Evolutionary conservation across 768 basidiomycete genomes (phyloP).

Genomic region (Tulasnella sp.): DNA sequence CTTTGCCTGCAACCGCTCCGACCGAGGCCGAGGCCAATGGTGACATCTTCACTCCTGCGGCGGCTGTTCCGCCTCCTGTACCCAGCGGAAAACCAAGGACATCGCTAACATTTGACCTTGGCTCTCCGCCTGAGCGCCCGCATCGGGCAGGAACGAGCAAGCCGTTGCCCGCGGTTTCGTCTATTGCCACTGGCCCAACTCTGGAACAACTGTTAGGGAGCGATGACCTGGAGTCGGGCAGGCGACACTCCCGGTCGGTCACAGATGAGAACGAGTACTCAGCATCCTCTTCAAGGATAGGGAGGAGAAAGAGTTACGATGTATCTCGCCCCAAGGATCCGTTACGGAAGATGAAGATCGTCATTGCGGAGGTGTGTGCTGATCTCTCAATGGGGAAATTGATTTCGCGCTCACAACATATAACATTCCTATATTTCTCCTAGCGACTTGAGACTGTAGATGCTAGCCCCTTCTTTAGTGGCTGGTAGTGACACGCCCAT

Average conservation of each 20-base stretch:
- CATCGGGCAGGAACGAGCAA: background rate
- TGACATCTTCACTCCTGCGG: background rate
- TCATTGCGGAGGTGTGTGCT: conserved; percentile 57
- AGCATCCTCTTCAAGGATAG: too few relatives aligned
- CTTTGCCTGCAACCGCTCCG: background rate
- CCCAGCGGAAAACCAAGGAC: background rate
- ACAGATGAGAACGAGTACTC: background rate
- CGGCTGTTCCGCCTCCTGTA: background rate
- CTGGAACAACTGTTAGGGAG: conserved; percentile 3
- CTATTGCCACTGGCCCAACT: background rate
- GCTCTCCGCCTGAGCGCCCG: background rate
- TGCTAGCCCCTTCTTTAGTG: conserved; percentile 56
- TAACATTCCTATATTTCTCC: background rate
- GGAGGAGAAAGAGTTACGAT: too few relatives aligned
- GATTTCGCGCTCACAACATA: too few relatives aligned
- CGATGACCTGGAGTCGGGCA: conserved; percentile 4
- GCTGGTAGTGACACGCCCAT: conserved; percentile 59
- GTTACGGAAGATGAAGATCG: conserved; percentile 38
- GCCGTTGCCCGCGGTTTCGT: background rate
- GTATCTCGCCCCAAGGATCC: background rate
- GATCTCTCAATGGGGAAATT: background rate
- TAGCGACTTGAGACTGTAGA: conserved; percentile 68
- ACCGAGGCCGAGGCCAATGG: conserved; percentile 3
- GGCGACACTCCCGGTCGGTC: background rate
- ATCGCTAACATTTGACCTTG: conserved; percentile 2